These are phyloP conservation scores for Saccharomyces eubayanus DNA, from an alignment of 805 yeast species.

Conservation along the genomic window DNA sequence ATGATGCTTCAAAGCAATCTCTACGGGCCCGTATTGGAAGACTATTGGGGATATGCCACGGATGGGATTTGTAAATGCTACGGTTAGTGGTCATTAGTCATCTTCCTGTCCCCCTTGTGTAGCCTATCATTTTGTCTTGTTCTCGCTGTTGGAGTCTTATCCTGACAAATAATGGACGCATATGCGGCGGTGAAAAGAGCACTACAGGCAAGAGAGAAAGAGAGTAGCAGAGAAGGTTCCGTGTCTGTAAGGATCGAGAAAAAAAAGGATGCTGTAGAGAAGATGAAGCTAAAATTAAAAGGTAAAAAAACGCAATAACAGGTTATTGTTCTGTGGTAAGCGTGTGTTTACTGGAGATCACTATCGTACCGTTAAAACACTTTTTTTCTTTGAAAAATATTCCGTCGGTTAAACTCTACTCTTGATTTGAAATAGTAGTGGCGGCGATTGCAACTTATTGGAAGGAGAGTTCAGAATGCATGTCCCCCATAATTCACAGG, in stretches of 20 bases:
- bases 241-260: neutral
- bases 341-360: too few species aligned
- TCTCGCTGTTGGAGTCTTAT: neutral
- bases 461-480: too few species aligned
- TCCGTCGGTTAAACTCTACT: too few species aligned
- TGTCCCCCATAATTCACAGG: too few species aligned
- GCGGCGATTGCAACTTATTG: too few species aligned
- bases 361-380: too few species aligned
- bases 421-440: too few species aligned
- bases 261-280: neutral
- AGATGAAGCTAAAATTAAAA: neutral
- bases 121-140: neutral
- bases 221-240: neutral
- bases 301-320: neutral
- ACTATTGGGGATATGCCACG: neutral
- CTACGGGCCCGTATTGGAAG: neutral
- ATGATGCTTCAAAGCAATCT: neutral
- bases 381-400: too few species aligned
- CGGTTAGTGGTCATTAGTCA: neutral
- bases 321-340: too few species aligned
- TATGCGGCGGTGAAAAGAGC: neutral
- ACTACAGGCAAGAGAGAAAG: neutral
- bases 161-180: neutral
- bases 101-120: neutral
- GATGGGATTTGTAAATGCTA: neutral